phyloP scores from a whole-genome alignment of 192 early-diverging fungal species.

The Coemansia guatemalensis region DNA sequence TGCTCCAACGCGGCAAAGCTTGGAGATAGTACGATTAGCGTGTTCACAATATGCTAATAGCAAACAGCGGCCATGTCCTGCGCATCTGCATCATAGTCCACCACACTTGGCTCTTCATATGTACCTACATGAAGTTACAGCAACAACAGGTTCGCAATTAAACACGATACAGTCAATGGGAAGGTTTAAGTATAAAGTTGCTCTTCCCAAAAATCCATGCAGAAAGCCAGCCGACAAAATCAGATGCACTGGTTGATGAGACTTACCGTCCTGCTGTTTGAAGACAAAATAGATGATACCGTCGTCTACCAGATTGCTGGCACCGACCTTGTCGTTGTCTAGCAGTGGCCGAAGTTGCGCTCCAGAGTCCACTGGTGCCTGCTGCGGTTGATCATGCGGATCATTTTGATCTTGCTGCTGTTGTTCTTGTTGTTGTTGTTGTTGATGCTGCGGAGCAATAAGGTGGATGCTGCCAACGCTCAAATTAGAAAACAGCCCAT shows the following conservation, averaged over 20 bases:
- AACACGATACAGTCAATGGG: background rate
- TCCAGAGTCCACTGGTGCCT: background rate
- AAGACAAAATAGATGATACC: slow-evolving; percentile 33
- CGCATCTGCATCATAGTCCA: slow-evolving; percentile 31
- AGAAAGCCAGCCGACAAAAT: background rate
- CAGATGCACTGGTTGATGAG: background rate
- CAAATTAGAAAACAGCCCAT: slow-evolving; percentile 13
- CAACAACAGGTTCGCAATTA: background rate
- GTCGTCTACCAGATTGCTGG: slow-evolving; percentile 23
- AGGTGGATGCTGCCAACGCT: slow-evolving; percentile 15
- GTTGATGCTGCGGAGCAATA: slow-evolving; percentile 8
- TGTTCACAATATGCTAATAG: background rate
- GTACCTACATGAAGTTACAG: slow-evolving; percentile 4
- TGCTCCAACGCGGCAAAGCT: background rate
- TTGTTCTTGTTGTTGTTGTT: background rate
- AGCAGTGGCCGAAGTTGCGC: slow-evolving; percentile 15
- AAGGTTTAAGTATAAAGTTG: background rate
- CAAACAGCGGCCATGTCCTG: slow-evolving; percentile 27
- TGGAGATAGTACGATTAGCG: background rate
- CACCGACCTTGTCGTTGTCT: slow-evolving; percentile 15
- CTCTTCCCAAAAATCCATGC: background rate
- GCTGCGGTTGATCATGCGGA: background rate
- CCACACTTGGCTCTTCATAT: slow-evolving; percentile 38
- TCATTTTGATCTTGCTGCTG: background rate
- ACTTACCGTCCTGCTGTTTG: slow-evolving; percentile 19